Conservation (phyloP, 2,329 filamentous ascomycete genomes). For the Thelonectria rubi region DNA sequence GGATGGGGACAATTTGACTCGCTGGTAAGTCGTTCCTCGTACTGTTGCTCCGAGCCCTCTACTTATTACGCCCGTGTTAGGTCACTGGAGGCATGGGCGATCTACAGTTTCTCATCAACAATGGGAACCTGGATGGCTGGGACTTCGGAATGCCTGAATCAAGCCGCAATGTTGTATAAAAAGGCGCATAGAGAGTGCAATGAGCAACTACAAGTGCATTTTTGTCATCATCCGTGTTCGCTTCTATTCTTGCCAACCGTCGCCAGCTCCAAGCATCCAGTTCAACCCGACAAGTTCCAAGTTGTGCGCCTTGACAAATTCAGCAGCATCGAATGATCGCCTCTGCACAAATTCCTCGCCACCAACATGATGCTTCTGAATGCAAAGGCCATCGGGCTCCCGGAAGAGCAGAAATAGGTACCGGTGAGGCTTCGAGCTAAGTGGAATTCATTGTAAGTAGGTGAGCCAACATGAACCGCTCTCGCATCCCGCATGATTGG, state of each 20-base stretch:
- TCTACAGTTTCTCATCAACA: constrained; percentile 24
- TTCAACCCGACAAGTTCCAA: constrained; percentile 53
- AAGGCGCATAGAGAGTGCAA: background rate
- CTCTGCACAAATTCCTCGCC: constrained; percentile 58
- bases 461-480: background rate
- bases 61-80: background rate
- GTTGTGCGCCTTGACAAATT: constrained; percentile 50
- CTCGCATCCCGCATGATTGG: background rate
- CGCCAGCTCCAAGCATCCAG: constrained; percentile 58
- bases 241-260: constrained; percentile 50
- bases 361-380: constrained; percentile 54
- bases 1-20: constrained; percentile 41
- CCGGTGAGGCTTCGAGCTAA: constrained; percentile 58
- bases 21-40: constrained; percentile 13
- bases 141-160: constrained; percentile 23
- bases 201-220: too few species aligned
- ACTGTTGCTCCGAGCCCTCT: background rate
- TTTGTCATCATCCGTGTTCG: too few species aligned
- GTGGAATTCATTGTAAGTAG: background rate
- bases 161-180: background rate
- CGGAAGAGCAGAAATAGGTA: constrained; percentile 57
- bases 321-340: constrained; percentile 52
- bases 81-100: constrained; percentile 30
- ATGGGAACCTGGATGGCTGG: constrained; percentile 25
- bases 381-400: constrained; percentile 47